phyloP scores from a whole-genome alignment of 306 rosid genomes.

The Sophora flavescens region DNA sequence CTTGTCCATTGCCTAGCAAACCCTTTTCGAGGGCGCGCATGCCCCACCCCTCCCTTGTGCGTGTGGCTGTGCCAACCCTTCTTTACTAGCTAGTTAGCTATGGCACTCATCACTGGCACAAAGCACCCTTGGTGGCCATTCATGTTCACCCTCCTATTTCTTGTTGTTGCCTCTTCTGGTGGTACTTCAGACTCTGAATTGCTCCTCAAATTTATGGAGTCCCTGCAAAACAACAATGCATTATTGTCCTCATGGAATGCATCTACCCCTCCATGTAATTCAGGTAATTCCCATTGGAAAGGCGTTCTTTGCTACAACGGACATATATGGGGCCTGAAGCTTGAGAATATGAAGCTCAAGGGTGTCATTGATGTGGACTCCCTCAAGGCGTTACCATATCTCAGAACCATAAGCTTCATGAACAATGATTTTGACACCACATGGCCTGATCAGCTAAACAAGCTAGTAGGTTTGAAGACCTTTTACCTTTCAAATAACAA shows the following conservation, averaged over 20 bases:
- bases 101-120: slow-evolving; percentile 43
- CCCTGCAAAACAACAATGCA: slow-evolving; percentile 43
- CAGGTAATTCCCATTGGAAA: slow-evolving; percentile 56
- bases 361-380: slow-evolving; percentile 63
- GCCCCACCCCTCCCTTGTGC: slow-evolving; percentile 43
- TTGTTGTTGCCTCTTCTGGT: background rate
- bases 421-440: slow-evolving; percentile 60
- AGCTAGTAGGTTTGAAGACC: slow-evolving; percentile 52
- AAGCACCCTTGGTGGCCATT: background rate
- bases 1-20: slow-evolving; percentile 13
- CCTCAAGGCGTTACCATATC: slow-evolving; percentile 52
- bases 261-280: slow-evolving; percentile 54
- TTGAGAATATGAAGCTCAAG: slow-evolving; percentile 69
- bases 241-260: slow-evolving; percentile 58
- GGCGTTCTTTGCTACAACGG: slow-evolving; percentile 63
- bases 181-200: slow-evolving; percentile 42
- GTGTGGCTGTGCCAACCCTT: slow-evolving; percentile 54
- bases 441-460: slow-evolving; percentile 56
- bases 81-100: slow-evolving; percentile 28
- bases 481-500: slow-evolving; percentile 64
- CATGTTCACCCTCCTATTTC: background rate
- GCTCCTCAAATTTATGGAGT: slow-evolving; percentile 70
- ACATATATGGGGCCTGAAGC: slow-evolving; percentile 63
- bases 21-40: slow-evolving; percentile 58
- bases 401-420: slow-evolving; percentile 70